These are phyloP conservation scores for Cutaneotrichosporon dermatis DNA, from an alignment of 1,284 basidiomycete genomes.

Conservation along the genomic window DNA sequence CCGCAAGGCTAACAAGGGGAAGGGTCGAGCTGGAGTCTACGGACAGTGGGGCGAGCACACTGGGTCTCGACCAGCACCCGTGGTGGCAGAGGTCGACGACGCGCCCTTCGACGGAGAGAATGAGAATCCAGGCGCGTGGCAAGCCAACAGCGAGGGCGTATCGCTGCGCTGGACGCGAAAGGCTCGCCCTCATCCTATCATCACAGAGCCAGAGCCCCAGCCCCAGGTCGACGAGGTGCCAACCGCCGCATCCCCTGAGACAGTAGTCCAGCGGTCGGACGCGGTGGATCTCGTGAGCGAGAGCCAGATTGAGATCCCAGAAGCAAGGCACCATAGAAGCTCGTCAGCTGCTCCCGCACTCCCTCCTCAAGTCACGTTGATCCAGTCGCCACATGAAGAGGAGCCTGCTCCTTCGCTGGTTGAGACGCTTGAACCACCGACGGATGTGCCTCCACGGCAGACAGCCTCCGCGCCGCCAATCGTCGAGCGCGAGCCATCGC, in stretches of 20 bases:
- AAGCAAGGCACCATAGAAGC: background rate
- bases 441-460: background rate
- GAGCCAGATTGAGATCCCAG: background rate
- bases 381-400: background rate
- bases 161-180: slow-evolving; percentile 9
- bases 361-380: background rate
- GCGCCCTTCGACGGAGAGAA: slow-evolving; percentile 17
- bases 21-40: slow-evolving; percentile 33
- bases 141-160: background rate
- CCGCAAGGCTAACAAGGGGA: slow-evolving; percentile 20
- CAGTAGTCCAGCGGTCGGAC: slow-evolving; percentile 2
- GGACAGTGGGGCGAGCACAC: slow-evolving; percentile 48
- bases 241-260: background rate
- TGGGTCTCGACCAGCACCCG: background rate
- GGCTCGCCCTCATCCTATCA: background rate
- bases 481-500: background rate
- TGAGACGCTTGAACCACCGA: background rate
- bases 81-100: slow-evolving; percentile 7
- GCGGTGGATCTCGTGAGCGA: slow-evolving; percentile 15
- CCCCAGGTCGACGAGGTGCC: background rate
- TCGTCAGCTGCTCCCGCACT: background rate
- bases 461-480: background rate
- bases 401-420: background rate
- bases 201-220: background rate
- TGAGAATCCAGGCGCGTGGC: slow-evolving; percentile 17